These are phyloP conservation scores for Neurospora cerealis DNA, from an alignment of 495 filamentous ascomycete species.

Conservation along the genomic window DNA sequence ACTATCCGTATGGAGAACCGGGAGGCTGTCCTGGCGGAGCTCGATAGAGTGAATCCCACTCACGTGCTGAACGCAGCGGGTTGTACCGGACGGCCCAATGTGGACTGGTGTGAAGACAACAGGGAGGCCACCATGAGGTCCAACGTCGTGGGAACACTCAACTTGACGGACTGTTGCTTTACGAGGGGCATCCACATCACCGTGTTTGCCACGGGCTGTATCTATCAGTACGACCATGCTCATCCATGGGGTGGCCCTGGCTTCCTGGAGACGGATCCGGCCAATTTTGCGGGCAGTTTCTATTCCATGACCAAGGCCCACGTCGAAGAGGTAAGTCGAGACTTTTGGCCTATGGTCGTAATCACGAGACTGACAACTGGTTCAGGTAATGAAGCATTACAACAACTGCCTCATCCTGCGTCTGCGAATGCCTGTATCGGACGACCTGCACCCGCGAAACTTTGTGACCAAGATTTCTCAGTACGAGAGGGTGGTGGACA, in stretches of 20 bases:
- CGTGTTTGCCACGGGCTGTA: slow-evolving; percentile 56
- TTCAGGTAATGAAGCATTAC: slow-evolving; percentile 50
- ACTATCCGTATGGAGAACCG: slow-evolving; percentile 54
- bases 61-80: slow-evolving; percentile 56
- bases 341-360: background rate
- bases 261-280: slow-evolving; percentile 50
- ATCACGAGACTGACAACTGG: background rate
- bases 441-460: slow-evolving; percentile 54
- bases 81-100: slow-evolving; percentile 57
- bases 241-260: slow-evolving; percentile 50
- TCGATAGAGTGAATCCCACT: slow-evolving; percentile 48
- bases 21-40: slow-evolving; percentile 42
- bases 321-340: slow-evolving; percentile 46
- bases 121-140: slow-evolving; percentile 53
- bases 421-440: slow-evolving; percentile 59
- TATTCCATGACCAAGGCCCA: slow-evolving; percentile 57
- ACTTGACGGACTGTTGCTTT: slow-evolving; percentile 50
- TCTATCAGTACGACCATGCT: slow-evolving; percentile 49
- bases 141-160: slow-evolving; percentile 54
- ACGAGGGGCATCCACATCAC: slow-evolving; percentile 48
- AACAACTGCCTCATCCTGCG: slow-evolving; percentile 49
- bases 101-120: slow-evolving; percentile 63
- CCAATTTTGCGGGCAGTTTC: slow-evolving; percentile 57
- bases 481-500: slow-evolving; percentile 54
- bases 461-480: slow-evolving; percentile 60